Base-by-base conservation (phyloP, 306 rosid species). In the Quercus robur region DNA sequence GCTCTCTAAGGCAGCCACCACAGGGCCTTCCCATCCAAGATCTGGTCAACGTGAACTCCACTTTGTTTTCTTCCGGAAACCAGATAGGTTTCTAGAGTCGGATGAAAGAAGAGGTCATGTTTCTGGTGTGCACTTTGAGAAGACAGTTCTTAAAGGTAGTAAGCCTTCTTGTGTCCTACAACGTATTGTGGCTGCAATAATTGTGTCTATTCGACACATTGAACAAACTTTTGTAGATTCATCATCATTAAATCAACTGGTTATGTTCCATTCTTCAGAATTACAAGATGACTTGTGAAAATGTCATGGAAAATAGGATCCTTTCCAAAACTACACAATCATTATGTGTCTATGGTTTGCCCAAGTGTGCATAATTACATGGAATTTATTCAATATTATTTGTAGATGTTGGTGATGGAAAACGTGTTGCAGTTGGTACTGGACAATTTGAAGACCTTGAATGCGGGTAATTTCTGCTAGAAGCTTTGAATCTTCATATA, bases 41-140 rank as follows among this genome's bases (percentile, higher is more conserved):
- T 74, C 86, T 77, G 85, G 83, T 81, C 89, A 87, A 75, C 92
- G 88, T 21, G 94, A 90, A 78, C 97, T 93, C 59, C 92, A 87
- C 76, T 91, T 95, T 89, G 81, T 88, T 82, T 95, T 93, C 88
- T 93, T 90, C 79, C 90, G 83, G 14, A 93, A 88, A 78, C 99
- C 99, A 57, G 84, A 86, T 80, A 70, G 91, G 75, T 93, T 95
- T 84, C 84, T 77, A 30, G 94, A 88, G 31, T 91, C 90, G 52
- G 54, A 77, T 58, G 91, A 87, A 55, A 88, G 70, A 83, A 73
- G 58, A 56, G 85, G 87, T 68, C 83, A 85, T 82, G 87, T 89
- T 78, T 88, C 93, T 77, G 90, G 91, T 0, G 87, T 93, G 79
- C 83, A 66, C 66, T 87, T 95, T 73, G 98, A 95, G 90, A 90